phyloP scores from a whole-genome alignment of 495 filamentous ascomycete genomes.

The Hypoxylon subgilvum region DNA sequence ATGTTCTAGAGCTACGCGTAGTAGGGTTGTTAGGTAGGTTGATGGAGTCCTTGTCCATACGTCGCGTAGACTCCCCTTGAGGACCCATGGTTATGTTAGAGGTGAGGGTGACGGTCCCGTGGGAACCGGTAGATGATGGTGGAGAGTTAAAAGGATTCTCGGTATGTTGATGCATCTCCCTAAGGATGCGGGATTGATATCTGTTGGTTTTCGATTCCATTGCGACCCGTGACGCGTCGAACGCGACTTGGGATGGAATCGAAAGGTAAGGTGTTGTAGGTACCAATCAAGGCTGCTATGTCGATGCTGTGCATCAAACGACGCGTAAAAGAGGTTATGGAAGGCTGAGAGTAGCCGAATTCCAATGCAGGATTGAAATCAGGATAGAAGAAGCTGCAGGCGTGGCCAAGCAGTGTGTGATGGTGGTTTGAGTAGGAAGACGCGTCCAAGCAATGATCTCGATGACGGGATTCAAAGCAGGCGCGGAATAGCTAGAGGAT shows the following conservation, averaged over 20 bases:
- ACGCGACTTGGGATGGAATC: constrained; percentile 33
- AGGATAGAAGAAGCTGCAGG: constrained; percentile 7
- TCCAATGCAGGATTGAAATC: not conserved
- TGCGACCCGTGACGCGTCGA: constrained; percentile 10
- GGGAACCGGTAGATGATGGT: constrained; percentile 58
- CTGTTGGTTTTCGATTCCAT: constrained; percentile 39
- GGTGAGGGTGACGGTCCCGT: constrained; percentile 58
- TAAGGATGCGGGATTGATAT: constrained; percentile 47
- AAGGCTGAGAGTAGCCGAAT: not conserved
- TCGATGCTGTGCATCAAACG: constrained; percentile 19
- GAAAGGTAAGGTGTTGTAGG: constrained; percentile 8
- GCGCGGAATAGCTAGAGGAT: constrained; percentile 3
- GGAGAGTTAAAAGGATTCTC: constrained; percentile 58
- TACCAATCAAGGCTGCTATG: constrained; percentile 19
- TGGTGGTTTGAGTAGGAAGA: constrained; percentile 7
- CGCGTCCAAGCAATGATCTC: constrained; percentile 28
- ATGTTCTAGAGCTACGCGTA: constrained; percentile 16
- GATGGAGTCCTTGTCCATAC: constrained; percentile 36
- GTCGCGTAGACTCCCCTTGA: constrained; percentile 53
- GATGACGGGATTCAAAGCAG: constrained; percentile 16
- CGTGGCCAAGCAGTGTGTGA: constrained; percentile 12
- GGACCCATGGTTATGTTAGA: constrained; percentile 54
- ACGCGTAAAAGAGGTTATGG: constrained; percentile 18
- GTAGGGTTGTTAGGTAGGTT: constrained; percentile 21
- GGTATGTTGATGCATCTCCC: constrained; percentile 45